These are phyloP conservation scores for Nothomitra cinnamomea DNA, from an alignment of 2,329 filamentous ascomycete genomes.

Conservation along the genomic window DNA sequence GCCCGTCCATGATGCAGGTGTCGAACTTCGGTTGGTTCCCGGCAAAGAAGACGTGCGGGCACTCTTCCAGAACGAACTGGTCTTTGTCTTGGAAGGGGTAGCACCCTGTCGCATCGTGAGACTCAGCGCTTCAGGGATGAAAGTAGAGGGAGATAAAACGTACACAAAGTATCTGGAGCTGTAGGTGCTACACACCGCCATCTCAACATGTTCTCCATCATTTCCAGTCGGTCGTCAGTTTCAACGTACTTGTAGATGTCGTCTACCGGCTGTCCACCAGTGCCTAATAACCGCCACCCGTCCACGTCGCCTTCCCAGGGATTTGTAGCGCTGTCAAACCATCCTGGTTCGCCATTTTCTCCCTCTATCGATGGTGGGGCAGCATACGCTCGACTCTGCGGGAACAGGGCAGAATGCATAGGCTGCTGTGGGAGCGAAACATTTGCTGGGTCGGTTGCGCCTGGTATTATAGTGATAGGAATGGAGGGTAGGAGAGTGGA, in stretches of 20 bases:
- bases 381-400: constrained; percentile 52
- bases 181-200: constrained; percentile 89
- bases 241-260: constrained; percentile 87
- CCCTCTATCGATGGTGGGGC: constrained; percentile 25
- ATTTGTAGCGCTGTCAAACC: constrained; percentile 83
- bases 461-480: constrained; percentile 77
- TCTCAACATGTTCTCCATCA: constrained; percentile 88
- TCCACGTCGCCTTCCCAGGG: constrained; percentile 84
- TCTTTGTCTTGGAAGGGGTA: constrained; percentile 94
- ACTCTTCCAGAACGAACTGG: constrained; percentile 69
- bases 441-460: constrained; percentile 72
- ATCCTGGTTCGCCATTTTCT: constrained; percentile 26
- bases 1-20: constrained; percentile 44
- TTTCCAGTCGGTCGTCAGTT: constrained; percentile 56
- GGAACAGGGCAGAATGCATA: constrained; percentile 85
- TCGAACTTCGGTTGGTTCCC: constrained; percentile 70
- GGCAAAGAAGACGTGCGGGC: constrained; percentile 81
- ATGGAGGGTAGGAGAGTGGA: constrained; percentile 66
- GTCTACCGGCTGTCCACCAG: constrained; percentile 81
- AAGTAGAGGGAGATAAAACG: constrained; percentile 23
- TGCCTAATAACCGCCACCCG: constrained; percentile 74
- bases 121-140: too few relatives aligned
- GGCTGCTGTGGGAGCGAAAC: constrained; percentile 81
- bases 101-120: constrained; percentile 46
- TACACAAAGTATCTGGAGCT: constrained; percentile 87